Evolutionary conservation across 2,329 filamentous ascomycete species (phyloP), one percentile per base, ranked within the genome.

Genomic region (Ophiostoma pallidulum): DNA sequence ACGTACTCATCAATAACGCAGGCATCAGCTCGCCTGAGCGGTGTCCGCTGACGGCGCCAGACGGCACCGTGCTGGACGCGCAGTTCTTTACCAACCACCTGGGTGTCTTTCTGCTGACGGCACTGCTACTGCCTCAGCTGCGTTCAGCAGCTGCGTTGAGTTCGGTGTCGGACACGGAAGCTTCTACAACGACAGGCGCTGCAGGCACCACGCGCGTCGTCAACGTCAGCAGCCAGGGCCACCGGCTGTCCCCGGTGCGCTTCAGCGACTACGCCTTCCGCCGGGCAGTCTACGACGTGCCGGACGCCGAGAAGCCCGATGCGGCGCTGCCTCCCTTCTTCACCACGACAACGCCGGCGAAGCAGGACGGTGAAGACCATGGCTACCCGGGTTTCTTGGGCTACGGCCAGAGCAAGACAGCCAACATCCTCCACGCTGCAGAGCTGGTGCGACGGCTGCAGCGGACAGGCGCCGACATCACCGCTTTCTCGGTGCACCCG

Each of bases 351-450:
- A n/a, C n/a, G n/a, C n/a, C n/a, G n/a, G n/a, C n/a, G n/a, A n/a
- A n/a, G n/a, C n/a, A n/a, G n/a, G n/a, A n/a, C n/a, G n/a, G n/a
- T n/a, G 10, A 24, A 38, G 1, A 35, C 41, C 1, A 39, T 48
- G 57, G 57, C 24, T 62, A 58, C 36, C 56, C 59, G 0, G 53
- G 53, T 1, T 71, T 69, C 62, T 54, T 60, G 2, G 68, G 62
- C 9, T 75, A 75, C 49, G 66, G 62, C 0, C 69, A 73, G 53
- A 68, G 66, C 39, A 74, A 74, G 54, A 66, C 67, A 4, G 70
- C 71, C 4, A 69, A 72, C 36, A 66, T 74, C 10, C 58, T 70
- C 40, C 68, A 69, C 51, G 57, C 60, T 0, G 61, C 60, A 16
- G 62, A 59, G 41, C 53, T 69, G 6, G 56, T 55, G 1, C 56